Percentiles rank a stretch among this genome's conserved stretches.
These are phyloP conservation scores for Kwoniella newhampshirensis DNA, from an alignment of 768 basidiomycete genomes.

Conservation along the genomic window DNA sequence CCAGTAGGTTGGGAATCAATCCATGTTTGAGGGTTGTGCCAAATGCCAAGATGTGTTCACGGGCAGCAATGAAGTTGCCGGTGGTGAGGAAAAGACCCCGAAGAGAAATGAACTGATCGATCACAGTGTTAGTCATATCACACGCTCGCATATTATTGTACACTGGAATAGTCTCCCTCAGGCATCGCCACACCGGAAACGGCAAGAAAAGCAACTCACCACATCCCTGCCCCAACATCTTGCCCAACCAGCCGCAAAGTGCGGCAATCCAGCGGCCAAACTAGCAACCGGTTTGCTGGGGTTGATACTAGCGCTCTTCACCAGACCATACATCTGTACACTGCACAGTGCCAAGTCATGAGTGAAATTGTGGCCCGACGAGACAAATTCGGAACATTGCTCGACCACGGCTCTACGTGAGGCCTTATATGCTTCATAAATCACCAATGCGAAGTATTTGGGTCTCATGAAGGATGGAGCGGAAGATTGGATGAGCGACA, in stretches of 20 bases:
- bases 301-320: slow-evolving; percentile 85
- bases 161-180: no score
- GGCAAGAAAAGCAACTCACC: slow-evolving; percentile 57
- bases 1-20: slow-evolving; percentile 90
- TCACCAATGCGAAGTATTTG: slow-evolving; percentile 90
- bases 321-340: slow-evolving; percentile 79
- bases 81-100: slow-evolving; percentile 92
- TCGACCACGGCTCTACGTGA: slow-evolving; percentile 78
- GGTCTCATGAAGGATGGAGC: slow-evolving; percentile 87
- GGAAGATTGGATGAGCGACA: slow-evolving; percentile 70
- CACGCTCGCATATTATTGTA: no score
- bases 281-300: slow-evolving; percentile 65
- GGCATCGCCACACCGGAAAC: slow-evolving; percentile 53
- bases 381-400: slow-evolving; percentile 82
- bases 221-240: slow-evolving; percentile 86
- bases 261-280: slow-evolving; percentile 90
- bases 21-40: slow-evolving; percentile 92
- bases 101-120: slow-evolving; percentile 73
- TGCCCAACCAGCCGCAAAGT: slow-evolving; percentile 91
- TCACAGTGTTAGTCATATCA: background rate
- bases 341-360: slow-evolving; percentile 77
- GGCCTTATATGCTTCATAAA: slow-evolving; percentile 89
- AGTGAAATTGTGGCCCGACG: slow-evolving; percentile 80
- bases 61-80: slow-evolving; percentile 68
- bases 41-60: slow-evolving; percentile 86